phyloP scores from a whole-genome alignment of 495 filamentous ascomycete genomes.

The Aspergillus bertholletiae region DNA sequence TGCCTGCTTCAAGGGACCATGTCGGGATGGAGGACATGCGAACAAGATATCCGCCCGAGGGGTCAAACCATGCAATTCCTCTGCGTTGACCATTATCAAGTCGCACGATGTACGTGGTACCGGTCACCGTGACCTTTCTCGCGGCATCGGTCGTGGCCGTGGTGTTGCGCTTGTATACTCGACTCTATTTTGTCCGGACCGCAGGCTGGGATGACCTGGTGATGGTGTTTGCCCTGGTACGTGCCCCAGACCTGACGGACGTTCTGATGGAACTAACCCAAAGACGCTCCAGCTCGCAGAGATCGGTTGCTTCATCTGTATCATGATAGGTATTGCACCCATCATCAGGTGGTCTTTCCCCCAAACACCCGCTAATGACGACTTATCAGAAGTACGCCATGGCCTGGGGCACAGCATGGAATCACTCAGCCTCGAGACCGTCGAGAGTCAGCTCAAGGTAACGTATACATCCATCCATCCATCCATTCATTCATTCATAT shows the following conservation, averaged over 20 bases:
- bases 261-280: background rate
- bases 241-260: background rate
- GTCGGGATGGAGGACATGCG: background rate
- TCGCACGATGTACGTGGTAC: conserved; percentile 19
- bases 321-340: conserved; percentile 24
- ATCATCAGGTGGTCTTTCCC: background rate
- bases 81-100: background rate
- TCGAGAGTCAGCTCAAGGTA: conserved; percentile 17
- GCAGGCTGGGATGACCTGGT: conserved; percentile 36
- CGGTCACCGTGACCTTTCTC: conserved; percentile 21
- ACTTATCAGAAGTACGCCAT: conserved; percentile 11
- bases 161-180: conserved; percentile 27
- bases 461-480: too few relatives aligned
- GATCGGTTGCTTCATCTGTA: conserved; percentile 21
- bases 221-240: conserved; percentile 29
- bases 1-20: background rate
- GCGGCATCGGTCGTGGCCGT: conserved; percentile 25
- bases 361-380: background rate
- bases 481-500: too few relatives aligned
- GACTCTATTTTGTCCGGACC: conserved; percentile 27
- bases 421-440: background rate
- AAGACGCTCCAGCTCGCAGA: conserved; percentile 14
- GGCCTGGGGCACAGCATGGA: conserved; percentile 11
- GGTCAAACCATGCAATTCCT: background rate
- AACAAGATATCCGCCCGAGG: background rate